phyloP scores from a whole-genome alignment of 306 rosid species.

The Inga leiocalycina region DNA sequence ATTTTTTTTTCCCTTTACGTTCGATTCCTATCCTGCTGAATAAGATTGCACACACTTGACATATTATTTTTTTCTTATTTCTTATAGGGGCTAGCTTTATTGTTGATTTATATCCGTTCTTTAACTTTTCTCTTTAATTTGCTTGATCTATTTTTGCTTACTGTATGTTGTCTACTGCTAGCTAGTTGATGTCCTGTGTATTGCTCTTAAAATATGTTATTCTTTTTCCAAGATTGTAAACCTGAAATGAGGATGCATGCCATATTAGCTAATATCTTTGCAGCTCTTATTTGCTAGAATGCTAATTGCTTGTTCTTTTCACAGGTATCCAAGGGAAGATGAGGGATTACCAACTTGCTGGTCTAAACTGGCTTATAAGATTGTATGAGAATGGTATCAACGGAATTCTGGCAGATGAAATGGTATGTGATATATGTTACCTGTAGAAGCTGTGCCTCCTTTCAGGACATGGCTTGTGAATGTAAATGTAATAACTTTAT shows the following conservation, averaged over 20 bases:
- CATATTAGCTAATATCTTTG: conserved; percentile 5
- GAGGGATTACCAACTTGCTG: conserved; percentile 99
- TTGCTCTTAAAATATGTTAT: background rate
- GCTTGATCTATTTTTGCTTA: background rate
- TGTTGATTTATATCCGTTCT: background rate
- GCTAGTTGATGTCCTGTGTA: background rate
- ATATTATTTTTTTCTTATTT: too few species aligned
- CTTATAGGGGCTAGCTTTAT: background rate
- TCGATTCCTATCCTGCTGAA: background rate
- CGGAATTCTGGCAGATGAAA: conserved; percentile 99
- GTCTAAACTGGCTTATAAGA: conserved; percentile 94
- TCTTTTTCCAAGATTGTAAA: background rate
- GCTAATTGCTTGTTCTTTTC: conserved; percentile 24
- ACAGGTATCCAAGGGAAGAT: conserved; percentile 96
- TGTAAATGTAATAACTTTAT: background rate
- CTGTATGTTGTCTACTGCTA: background rate
- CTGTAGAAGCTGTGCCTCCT: background rate
- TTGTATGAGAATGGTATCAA: conserved; percentile 96
- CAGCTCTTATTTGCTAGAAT: conserved; percentile 13
- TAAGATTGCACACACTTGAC: background rate
- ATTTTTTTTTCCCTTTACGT: background rate
- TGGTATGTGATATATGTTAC: conserved; percentile 55
- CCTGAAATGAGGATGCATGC: conserved; percentile 12
- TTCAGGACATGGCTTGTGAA: conserved; percentile 1
- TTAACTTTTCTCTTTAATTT: too few species aligned